Base-by-base conservation (phyloP, 106 monocot genomes). In the Chionographis japonica region DNA sequence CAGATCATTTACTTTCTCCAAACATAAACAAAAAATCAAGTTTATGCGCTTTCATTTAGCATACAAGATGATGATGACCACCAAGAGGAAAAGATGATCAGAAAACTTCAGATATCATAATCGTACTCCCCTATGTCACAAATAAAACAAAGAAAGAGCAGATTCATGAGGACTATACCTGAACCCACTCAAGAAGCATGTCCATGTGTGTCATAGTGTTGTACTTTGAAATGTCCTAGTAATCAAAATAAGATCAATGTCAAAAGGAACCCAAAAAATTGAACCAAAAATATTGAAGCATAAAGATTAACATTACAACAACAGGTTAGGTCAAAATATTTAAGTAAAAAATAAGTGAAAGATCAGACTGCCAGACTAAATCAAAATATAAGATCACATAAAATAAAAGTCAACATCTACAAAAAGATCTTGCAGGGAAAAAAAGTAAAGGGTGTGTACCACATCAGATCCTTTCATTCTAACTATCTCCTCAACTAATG, bases 151-250 rank as follows among this genome's bases (percentile, higher is more conserved):
- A 58, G 15, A 10, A 66, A 3, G 9, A 60, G 17, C 12, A 67
- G 1, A 46, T 6, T 46, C 9, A 46, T 5, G 9, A 46, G 9
- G 46, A 46, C 46, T 46, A 27, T 75, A 87, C 86, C 86, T 83
- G 72, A 37, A 83, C 62, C 83, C 79, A 87, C 18, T 66, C 53
- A 54, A 79, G 74, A 67, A 87, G 82, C 58, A 83, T 59, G 18
- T 46, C 27, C 57, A 79, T 20, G 40, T 74, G 42, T 40, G 65
- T 37, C 18, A 49, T 65, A 18, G 38, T 14, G 12, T 69, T 50
- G 50, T 58, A 60, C 6, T 65, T 68, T 14, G 49, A n/a, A 59
- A 52, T 38, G 27, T 68, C 82, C 86, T 86, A 51, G 4, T 1
- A 56, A 17, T 19, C 4, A 57, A 38, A 60, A 41, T 40, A 65